Evolutionary conservation across 2,329 filamentous ascomycete species (phyloP), one percentile per base, ranked within the genome.

Genomic region (Pyricularia sp.): DNA sequence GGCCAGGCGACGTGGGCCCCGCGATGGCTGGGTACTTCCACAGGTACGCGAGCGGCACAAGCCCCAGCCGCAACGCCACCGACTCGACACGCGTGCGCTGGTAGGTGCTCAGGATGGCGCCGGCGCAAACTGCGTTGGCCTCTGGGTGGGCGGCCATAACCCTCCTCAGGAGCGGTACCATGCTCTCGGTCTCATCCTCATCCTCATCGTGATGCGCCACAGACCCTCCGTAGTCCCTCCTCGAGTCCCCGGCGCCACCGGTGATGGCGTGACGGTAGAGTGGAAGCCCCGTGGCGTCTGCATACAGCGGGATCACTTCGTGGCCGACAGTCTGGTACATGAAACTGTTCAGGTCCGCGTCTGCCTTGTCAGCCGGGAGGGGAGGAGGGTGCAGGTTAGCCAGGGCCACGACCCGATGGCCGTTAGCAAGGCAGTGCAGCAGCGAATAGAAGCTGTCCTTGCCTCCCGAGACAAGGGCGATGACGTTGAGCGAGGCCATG

Each of bases 321-420:
- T 97, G 91, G 13, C 94, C 94, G 66, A 97, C 90, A 3, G 94
- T 99, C 79, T 99, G 94, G 80, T 97, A 99, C 94, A 99, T 99
- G 86, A 94, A 97, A 78, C 93, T 97, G 76, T 99, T 91, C 70
- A 96, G 82, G 74, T 97, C 90, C 65, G 82, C 77, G 68, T 81
- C 78, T 44, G 82, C 78, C 5, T 75, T 73, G 35, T 62, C 60
- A 35, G 30, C 60, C 55, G 55, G 13, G 8, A 66, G 64, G 28
- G 62, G 59, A 19, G 69, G 70, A 19, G 91, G 93, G 73, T 93
- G 84, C 65, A 99, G 80, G 75, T 99, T 99, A 62, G 91, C 94
- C 62, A 99, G 80, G 8, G 94, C 94, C 63, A 97, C 84, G 61
- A 99, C 80, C 68, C 83, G 83, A 76, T 97, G 93, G 28, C 91